phyloP scores from a whole-genome alignment of 768 basidiomycete genomes.

The Dioszegia aurantiaca region DNA sequence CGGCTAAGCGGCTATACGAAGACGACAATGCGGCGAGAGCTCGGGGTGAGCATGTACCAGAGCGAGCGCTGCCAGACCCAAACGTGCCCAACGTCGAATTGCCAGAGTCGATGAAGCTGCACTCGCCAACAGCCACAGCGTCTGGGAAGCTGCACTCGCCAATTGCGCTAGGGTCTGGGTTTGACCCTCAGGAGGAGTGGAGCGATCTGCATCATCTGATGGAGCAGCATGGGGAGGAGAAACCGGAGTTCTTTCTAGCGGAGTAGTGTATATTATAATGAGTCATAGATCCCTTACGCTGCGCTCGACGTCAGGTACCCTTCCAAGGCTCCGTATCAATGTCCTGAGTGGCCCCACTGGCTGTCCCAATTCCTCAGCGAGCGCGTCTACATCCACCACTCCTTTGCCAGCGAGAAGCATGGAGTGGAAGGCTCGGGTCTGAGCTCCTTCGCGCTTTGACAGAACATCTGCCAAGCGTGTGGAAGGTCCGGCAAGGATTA shows the following conservation, averaged over 20 bases:
- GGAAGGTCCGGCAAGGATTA: background rate
- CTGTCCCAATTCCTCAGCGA: background rate
- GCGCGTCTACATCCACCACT: background rate
- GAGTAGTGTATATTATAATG: too few species aligned
- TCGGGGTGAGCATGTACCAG: constrained; percentile 58
- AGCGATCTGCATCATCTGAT: constrained; percentile 37
- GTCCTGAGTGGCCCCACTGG: background rate
- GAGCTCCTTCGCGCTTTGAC: background rate
- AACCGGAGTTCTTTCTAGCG: too few species aligned
- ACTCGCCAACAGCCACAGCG: background rate
- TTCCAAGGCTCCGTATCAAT: background rate
- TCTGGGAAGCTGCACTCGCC: too few species aligned
- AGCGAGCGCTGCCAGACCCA: too few species aligned
- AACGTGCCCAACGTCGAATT: constrained; percentile 62
- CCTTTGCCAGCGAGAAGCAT: background rate
- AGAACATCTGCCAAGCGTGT: background rate
- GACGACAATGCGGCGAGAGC: constrained; percentile 55
- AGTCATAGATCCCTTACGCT: constrained; percentile 18
- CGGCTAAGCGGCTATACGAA: constrained; percentile 79
- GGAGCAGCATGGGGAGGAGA: constrained; percentile 21
- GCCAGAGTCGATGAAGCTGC: constrained; percentile 10
- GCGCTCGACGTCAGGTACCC: constrained; percentile 1
- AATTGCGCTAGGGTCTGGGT: constrained; percentile 6
- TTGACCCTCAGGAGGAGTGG: constrained; percentile 28
- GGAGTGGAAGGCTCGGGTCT: background rate